Base-by-base conservation (phyloP, 768 basidiomycete genomes). In the Suillus weaverae region DNA sequence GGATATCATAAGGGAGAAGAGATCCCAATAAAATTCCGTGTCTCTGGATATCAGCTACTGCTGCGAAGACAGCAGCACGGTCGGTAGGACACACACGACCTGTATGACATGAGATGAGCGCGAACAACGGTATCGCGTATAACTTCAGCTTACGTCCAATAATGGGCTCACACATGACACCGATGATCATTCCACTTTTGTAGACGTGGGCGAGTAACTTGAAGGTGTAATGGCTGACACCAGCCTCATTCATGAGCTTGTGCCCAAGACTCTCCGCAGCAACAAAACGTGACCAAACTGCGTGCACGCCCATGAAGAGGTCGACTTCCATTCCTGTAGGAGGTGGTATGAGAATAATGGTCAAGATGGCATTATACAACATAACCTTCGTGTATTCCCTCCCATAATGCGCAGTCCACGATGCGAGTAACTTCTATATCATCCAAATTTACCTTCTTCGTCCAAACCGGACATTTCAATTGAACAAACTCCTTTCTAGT, bases 351-450 rank as follows among this genome's bases (percentile, higher is more conserved):
- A 59, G 36, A 41, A 38, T 20, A 22, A 32, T 20, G 20, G 6
- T 13, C 36, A 18, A 62, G 16, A 56, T 44, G 62, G 11, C 10
- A 8, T 36, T 38, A 39, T 41, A 11, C 35, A 41, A 48, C 38
- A 3, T 57, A 56, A 68, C 75, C 76, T 43, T 76, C 20, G 50
- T 77, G 71, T 20, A 69, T 69, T 6, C 75, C 75, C 61, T 76
- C 75, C 75, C 74, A 77, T 36, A 36, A 56, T 33, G 70, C 8
- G 13, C 68, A 67, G 33, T 53, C 43, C 20, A 16, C 22, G 30
- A 77, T 68, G 32, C 74, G 73, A 13, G 74, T 74, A 43, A 77
- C 4, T 66, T 76, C 76, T 5, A 77, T 77, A 51, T 76, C 73
- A 51, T 70, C 67, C 48, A 76, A 20, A 36, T 77, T 71, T 11